These are phyloP conservation scores for Helianthus annuus DNA, from an alignment of 129 eudicot species.

Conservation along the genomic window DNA sequence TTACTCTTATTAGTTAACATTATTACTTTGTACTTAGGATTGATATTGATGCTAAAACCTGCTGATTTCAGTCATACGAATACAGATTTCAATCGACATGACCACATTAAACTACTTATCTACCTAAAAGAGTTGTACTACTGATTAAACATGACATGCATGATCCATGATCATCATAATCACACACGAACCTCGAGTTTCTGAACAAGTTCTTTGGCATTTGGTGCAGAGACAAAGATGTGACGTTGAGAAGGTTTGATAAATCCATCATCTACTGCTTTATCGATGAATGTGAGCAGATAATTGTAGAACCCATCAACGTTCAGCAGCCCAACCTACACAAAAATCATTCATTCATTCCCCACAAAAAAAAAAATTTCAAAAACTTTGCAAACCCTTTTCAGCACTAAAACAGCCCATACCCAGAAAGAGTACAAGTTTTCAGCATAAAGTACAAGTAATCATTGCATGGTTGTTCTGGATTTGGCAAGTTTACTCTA, in stretches of 20 bases:
- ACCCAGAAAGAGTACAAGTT: slow-evolving; percentile 10
- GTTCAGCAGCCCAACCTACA: slow-evolving; percentile 79
- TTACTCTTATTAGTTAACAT: too few species aligned
- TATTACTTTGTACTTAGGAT: too few species aligned
- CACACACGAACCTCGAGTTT: slow-evolving; percentile 64
- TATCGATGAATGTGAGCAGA: slow-evolving; percentile 76
- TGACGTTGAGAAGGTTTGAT: slow-evolving; percentile 79
- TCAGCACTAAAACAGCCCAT: neutral
- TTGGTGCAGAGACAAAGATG: slow-evolving; percentile 84
- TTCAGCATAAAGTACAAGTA: slow-evolving; percentile 19
- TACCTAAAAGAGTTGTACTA: neutral
- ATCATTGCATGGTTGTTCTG: neutral
- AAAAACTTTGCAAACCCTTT: too few species aligned
- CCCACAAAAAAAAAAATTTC: neutral
- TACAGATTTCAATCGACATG: neutral
- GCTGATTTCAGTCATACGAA: neutral
- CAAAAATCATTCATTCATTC: neutral
- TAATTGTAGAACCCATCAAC: slow-evolving; percentile 83
- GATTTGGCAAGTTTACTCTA: too few species aligned
- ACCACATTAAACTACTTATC: neutral
- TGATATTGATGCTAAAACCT: too few species aligned
- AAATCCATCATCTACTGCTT: slow-evolving; percentile 93
- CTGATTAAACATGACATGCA: slow-evolving; percentile 14
- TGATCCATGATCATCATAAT: neutral
- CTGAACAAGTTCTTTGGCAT: slow-evolving; percentile 77